phyloP scores from a whole-genome alignment of 768 basidiomycete genomes.

The Pulveroboletus sp. region DNA sequence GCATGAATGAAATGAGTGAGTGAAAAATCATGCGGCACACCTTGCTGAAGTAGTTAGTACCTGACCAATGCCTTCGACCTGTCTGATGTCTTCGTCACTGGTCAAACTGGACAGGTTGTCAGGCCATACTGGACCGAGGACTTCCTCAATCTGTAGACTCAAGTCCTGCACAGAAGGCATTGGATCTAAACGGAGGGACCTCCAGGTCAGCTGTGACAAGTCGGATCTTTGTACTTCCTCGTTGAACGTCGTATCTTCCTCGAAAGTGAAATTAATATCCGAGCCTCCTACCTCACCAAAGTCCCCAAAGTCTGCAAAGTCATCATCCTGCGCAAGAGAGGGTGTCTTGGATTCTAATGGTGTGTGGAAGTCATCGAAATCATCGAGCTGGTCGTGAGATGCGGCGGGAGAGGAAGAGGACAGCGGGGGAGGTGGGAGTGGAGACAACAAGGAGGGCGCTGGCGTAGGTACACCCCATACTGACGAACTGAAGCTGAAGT shows the following conservation, averaged over 20 bases:
- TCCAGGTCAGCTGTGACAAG: constrained; percentile 48
- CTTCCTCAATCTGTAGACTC: constrained; percentile 55
- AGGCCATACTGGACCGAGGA: constrained; percentile 65
- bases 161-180: constrained; percentile 55
- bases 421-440: constrained; percentile 15
- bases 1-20: constrained; percentile 20
- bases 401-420: constrained; percentile 25
- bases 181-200: constrained; percentile 60
- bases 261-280: constrained; percentile 36
- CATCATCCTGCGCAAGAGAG: constrained; percentile 50
- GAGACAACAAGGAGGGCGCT: constrained; percentile 28
- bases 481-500: constrained; percentile 64
- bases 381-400: constrained; percentile 42
- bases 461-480: constrained; percentile 60
- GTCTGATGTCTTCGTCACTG: constrained; percentile 68
- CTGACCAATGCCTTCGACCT: constrained; percentile 77
- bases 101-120: constrained; percentile 48
- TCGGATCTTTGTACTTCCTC: constrained; percentile 29
- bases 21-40: constrained; percentile 35
- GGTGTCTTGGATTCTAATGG: constrained; percentile 42
- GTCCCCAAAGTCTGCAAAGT: constrained; percentile 86
- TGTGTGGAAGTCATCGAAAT: constrained; percentile 50
- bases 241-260: constrained; percentile 23
- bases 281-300: constrained; percentile 61
- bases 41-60: constrained; percentile 72